A percentile compares a stretch with the other conserved stretches of the same genome.
phyloP scores from a whole-genome alignment of 2,329 filamentous ascomycete genomes.

The Colletotrichum camelliae region DNA sequence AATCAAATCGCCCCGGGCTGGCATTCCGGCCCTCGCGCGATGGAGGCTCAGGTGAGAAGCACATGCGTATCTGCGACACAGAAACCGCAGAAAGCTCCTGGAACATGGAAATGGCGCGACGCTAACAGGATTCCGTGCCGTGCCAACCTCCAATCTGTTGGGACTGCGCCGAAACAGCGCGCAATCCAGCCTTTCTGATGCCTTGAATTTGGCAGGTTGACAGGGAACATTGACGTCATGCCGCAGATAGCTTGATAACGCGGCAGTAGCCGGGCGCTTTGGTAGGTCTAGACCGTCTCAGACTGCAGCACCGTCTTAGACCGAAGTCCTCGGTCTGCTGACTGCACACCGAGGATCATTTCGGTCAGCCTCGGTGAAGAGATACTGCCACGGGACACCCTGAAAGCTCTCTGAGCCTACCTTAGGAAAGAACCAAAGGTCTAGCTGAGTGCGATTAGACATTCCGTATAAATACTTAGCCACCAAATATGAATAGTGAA shows the following conservation, averaged over 20 bases:
- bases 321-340: neutral
- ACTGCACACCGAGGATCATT: neutral
- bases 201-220: neutral
- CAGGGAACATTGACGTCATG: conserved; percentile 18
- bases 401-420: neutral
- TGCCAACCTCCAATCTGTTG: neutral
- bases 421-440: too few species aligned
- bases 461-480: too few species aligned
- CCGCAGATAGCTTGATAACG: conserved; percentile 5
- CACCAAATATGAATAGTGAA: too few species aligned
- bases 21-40: neutral
- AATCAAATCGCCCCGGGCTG: neutral
- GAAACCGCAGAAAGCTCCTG: neutral
- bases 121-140: neutral
- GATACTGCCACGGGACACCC: accelerated
- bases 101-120: neutral
- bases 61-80: neutral
- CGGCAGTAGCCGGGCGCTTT: neutral
- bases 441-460: too few species aligned
- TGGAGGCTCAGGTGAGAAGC: neutral
- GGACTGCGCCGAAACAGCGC: neutral
- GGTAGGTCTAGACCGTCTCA: neutral
- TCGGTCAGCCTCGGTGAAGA: neutral
- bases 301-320: neutral
- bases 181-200: neutral